Conservation (phyloP, 805 yeast genomes). For the Zygosaccharomyces rouxii region DNA sequence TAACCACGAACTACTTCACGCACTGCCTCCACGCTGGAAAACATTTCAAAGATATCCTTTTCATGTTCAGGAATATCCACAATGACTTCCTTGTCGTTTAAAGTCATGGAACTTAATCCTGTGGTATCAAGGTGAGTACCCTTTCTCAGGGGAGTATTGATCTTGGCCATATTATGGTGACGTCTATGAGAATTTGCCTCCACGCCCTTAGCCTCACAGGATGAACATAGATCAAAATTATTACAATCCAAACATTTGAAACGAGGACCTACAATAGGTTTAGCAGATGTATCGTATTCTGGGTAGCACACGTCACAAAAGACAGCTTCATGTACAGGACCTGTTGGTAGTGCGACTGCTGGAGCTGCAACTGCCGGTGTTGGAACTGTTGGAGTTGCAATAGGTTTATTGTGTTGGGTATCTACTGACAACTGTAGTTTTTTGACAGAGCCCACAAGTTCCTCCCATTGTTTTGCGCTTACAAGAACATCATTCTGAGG, state of each 20-base stretch:
- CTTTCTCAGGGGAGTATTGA: constrained; percentile 13
- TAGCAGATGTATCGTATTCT: constrained; percentile 8
- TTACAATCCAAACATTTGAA: constrained; percentile 46
- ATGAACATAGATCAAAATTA: constrained; percentile 47
- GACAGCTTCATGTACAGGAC: constrained; percentile 15
- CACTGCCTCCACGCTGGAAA: constrained; percentile 21
- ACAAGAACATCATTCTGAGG: constrained; percentile 11
- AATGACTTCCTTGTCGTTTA: constrained; percentile 13
- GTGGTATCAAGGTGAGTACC: neutral
- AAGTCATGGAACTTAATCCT: neutral
- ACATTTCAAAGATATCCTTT: constrained; percentile 24
- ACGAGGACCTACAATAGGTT: constrained; percentile 38
- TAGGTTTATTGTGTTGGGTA: neutral
- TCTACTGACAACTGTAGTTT: constrained; percentile 17
- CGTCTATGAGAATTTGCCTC: constrained; percentile 17
- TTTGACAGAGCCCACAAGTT: constrained; percentile 16
- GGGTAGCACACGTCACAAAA: constrained; percentile 31
- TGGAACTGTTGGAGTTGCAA: neutral
- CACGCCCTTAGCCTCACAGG: constrained; percentile 27
- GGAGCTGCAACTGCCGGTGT: neutral
- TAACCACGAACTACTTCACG: constrained; percentile 20
- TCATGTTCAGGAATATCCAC: constrained; percentile 22
- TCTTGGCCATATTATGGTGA: constrained; percentile 21
- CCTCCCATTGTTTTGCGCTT: constrained; percentile 17
- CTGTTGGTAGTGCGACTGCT: neutral